A percentile compares a stretch with the other conserved stretches of the same genome.
phyloP scores from a whole-genome alignment of 1,284 basidiomycete genomes.

The Boletus semigastroideus region DNA sequence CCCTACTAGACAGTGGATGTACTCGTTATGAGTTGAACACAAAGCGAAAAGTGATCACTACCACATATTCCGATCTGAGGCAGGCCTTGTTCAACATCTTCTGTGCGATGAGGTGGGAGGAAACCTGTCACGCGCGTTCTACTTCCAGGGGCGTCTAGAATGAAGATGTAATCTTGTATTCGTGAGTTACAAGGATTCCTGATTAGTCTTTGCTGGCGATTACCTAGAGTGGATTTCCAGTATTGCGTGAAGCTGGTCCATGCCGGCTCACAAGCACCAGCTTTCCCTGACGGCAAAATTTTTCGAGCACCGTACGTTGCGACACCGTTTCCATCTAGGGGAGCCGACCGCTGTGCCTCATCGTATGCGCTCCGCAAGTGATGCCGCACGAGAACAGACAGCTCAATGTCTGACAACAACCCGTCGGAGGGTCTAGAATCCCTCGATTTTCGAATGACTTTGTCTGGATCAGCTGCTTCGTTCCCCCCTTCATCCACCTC shows the following conservation, averaged over 20 bases:
- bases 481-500: conserved; percentile 46
- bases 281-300: conserved; percentile 38
- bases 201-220: conserved; percentile 11
- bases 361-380: conserved; percentile 60
- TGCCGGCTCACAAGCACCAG: conserved; percentile 68
- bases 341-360: conserved; percentile 43
- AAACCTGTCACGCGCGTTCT: conserved; percentile 56
- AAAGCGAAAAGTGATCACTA: conserved; percentile 86
- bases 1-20: conserved; percentile 9
- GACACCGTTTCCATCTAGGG: conserved; percentile 22
- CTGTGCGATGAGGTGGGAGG: conserved; percentile 62
- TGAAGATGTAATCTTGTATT: conserved; percentile 81
- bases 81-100: conserved; percentile 70
- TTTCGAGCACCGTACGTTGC: conserved; percentile 52
- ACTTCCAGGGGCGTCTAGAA: conserved; percentile 47
- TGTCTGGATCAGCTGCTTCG: conserved; percentile 60
- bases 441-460: conserved; percentile 77
- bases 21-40: conserved; percentile 44
- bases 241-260: conserved; percentile 81
- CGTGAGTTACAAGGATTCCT: conserved; percentile 6
- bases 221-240: conserved; percentile 81
- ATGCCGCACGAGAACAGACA: conserved; percentile 52
- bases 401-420: conserved; percentile 63
- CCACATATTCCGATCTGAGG: conserved; percentile 80
- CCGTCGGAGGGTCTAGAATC: conserved; percentile 63